Conservation (phyloP, 768 basidiomycete genomes). For the Serendipita sp. region DNA sequence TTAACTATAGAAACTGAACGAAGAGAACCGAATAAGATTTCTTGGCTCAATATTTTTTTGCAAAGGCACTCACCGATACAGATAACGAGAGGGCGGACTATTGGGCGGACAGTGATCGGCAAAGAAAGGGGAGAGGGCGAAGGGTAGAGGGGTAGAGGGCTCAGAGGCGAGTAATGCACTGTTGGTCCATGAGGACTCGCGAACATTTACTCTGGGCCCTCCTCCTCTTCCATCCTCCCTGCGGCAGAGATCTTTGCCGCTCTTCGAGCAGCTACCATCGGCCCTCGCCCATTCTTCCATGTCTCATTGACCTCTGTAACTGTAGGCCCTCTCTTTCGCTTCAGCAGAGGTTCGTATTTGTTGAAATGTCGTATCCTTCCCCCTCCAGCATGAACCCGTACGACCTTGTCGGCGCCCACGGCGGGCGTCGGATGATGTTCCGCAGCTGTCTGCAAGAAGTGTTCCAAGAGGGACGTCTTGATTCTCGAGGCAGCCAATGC, state of each 20-base stretch:
- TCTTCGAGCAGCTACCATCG: not conserved
- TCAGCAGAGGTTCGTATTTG: slow-evolving; percentile 52
- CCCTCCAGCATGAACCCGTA: slow-evolving; percentile 30
- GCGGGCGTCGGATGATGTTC: slow-evolving; percentile 31
- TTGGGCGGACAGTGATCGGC: no score
- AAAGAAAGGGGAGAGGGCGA: no score
- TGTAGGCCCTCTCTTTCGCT: slow-evolving; percentile 49
- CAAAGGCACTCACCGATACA: no score
- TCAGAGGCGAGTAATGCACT: not conserved
- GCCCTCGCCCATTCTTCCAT: slow-evolving; percentile 46
- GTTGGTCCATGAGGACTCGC: not conserved
- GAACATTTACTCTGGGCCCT: not conserved
- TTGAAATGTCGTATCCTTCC: slow-evolving; percentile 43
- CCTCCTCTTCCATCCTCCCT: not conserved
- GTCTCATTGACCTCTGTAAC: slow-evolving; percentile 62
- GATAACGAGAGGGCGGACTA: no score
- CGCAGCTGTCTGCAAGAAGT: slow-evolving; percentile 45
- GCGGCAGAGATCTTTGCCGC: not conserved
- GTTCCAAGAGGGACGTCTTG: slow-evolving; percentile 41
- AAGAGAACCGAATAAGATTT: no score
- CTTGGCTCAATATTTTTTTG: no score
- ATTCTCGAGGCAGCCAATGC: slow-evolving; percentile 47
- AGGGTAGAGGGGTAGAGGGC: no score
- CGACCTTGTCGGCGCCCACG: slow-evolving; percentile 12
- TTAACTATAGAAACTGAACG: no score